Evolutionary conservation across 2,329 filamentous ascomycete genomes (phyloP), one percentile per base, ranked within the genome.

Genomic region (Monilinia fructicola): DNA sequence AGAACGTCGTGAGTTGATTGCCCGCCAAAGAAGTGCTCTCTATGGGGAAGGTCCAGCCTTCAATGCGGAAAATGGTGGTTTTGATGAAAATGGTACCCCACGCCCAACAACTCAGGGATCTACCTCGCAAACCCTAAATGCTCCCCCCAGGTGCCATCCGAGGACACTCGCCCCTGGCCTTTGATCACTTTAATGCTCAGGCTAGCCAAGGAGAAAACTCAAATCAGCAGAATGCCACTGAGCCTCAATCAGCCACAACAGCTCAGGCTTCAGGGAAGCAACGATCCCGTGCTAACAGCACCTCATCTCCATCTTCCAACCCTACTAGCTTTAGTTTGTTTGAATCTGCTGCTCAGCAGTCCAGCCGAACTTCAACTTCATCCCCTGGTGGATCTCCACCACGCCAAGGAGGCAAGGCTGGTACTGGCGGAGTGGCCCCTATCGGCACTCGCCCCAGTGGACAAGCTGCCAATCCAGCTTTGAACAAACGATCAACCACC

Each of bases 1-100:
- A 75, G 93, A 97, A 76, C 94, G 94, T 74, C 92, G 94, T 74
- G 94, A 98, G 74, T 85, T 98, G 78, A 96, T 98, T 79, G 91
- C 93, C 73, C 93, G 94, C 76, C 95, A 98, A 81, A 93, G 96
- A 79, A 93, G 90, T 79, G 93, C 94, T 71, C 82, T 99, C 72
- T 99, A 98, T 79, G 92, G 93, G 77, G 92, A 91, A 76, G 83
- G 83, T 71, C 82, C 85, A 48, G 80, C 85, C 62, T 90, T 92
- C 77, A 42, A 38, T 60, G 87, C 89, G 76, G 88, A 89, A 72
- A 86, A 85, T 72, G 83, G 82, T 69, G 83, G 82, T 71, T 89
- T 90, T 74, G 90, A 93, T 69, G 91, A 93, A 75, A 84, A 84
- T 40, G 85, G 85, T 70, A 81, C 82, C 26, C 80, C 86, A 46